Base-by-base conservation (phyloP, 139 green algal genomes). In the Auxenochlorella protothecoides region DNA sequence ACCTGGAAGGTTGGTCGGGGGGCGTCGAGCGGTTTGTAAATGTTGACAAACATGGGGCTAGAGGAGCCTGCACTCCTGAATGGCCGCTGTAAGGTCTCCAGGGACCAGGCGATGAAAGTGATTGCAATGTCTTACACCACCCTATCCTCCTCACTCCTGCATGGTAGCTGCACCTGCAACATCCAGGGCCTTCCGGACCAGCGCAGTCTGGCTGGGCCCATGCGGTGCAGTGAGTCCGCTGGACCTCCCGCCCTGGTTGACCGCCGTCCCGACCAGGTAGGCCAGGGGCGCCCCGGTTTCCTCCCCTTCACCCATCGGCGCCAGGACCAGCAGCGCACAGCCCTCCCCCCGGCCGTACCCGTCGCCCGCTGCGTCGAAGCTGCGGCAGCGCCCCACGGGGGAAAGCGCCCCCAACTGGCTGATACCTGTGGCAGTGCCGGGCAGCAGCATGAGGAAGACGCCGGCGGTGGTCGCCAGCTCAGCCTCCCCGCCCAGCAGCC, bases 181-280 rank as follows among this genome's bases (percentile, higher is more conserved):
- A 2, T 11, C 53, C 5, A 91, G 69, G 3, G 81, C 80, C 6
- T 63, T 44, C 0, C 59, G 16, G 6, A 90, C 79, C 10, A 89
- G 60, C 2, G 59, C 55, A 10, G 71, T 74, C 72, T 90, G 85
- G n/a, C 79, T 75, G 15, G 84, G 81, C 2, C 85, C 85, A 65
- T 84, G 83, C 8, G 85, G 85, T 0, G 85, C 80, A 0, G 85
- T 89, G 14, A 89, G 65, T 13, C 72, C 74, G 70, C 75, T 84
- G 55, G 77, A 80, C 11, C 84, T 73, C 3, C 84, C 85, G 74
- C 86, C 81, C 73, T 87, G 83, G 65, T 87, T 87, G 44, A 87
- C 73, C 5, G 72, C 70, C 15, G 72, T 76, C 53, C 74, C 65
- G 2, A n/a, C 61, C 51, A 87, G 27, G 27, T 81, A 60, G 2